Evolutionary conservation across 2,329 filamentous ascomycete genomes (phyloP).

Genomic region (Alternaria alternata): DNA sequence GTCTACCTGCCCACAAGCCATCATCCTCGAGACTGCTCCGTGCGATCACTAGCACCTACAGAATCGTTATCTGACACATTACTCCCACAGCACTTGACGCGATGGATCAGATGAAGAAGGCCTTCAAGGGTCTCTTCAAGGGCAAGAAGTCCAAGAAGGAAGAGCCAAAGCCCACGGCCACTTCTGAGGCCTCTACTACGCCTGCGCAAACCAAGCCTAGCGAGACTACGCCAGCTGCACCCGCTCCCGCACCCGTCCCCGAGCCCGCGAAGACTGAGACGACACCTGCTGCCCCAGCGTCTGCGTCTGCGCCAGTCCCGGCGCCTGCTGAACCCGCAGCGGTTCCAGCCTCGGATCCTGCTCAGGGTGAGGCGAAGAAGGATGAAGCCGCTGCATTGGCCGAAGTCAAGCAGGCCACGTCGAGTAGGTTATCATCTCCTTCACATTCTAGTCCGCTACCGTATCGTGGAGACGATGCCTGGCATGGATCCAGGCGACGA

Average conservation of each 20-base stretch:
- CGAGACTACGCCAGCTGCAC: slow-evolving; percentile 45
- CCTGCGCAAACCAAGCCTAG: slow-evolving; percentile 37
- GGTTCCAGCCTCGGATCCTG: slow-evolving; percentile 28
- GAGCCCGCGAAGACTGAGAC: slow-evolving; percentile 21
- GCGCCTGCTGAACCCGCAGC: slow-evolving; percentile 25
- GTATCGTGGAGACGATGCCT: slow-evolving; percentile 19
- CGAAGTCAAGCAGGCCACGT: slow-evolving; percentile 46
- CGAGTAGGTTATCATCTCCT: slow-evolving; percentile 42
- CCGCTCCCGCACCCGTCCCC: slow-evolving; percentile 39
- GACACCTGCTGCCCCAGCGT: slow-evolving; percentile 16
- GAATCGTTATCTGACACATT: slow-evolving; percentile 19
- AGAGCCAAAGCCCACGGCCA: slow-evolving; percentile 36
- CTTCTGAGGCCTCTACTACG: slow-evolving; percentile 34
- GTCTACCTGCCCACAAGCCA: not conserved
- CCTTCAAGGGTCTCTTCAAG: slow-evolving; percentile 49
- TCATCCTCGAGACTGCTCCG: not conserved
- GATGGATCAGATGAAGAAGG: slow-evolving; percentile 48
- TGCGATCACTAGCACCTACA: not conserved
- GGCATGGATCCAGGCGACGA: slow-evolving; percentile 34
- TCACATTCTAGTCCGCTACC: slow-evolving; percentile 10
- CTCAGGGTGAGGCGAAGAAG: slow-evolving; percentile 33
- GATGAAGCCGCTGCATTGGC: slow-evolving; percentile 39
- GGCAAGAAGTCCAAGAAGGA: slow-evolving; percentile 45
- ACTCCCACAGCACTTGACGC: slow-evolving; percentile 45
- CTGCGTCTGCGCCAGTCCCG: slow-evolving; percentile 12